phyloP scores from a whole-genome alignment of 345 rosid genomes.

The Salix suchowensis region DNA sequence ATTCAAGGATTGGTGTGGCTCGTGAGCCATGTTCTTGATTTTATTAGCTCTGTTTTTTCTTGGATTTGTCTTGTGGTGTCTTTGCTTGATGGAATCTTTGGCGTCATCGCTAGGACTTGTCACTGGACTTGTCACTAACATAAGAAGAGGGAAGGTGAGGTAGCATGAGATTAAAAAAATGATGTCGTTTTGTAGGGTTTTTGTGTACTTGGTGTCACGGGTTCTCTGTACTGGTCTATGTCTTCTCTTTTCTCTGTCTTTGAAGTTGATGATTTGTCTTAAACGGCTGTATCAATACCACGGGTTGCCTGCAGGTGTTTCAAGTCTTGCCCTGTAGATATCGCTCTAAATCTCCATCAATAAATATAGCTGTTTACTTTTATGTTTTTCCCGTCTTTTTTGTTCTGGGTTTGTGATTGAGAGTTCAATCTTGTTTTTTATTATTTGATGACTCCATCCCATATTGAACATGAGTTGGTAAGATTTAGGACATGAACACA shows the following conservation, averaged over 20 bases:
- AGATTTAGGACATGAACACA: no score
- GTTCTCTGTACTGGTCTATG: background rate
- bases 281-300: background rate
- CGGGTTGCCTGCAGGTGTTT: background rate
- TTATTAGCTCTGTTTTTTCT: background rate
- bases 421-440: background rate
- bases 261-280: background rate
- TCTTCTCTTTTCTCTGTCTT: background rate
- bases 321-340: no score
- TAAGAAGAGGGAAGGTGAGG: background rate
- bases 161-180: background rate
- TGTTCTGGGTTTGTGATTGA: background rate
- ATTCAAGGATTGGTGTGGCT: conserved; percentile 78
- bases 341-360: background rate
- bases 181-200: background rate
- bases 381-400: no score
- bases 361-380: background rate
- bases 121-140: conserved; percentile 2
- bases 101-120: background rate
- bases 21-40: conserved; percentile 68
- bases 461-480: no score
- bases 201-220: background rate
- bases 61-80: background rate
- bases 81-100: background rate
- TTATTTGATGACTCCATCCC: background rate